Percentiles rank a stretch among this genome's conserved stretches.
Conservation (phyloP, 2,329 filamentous ascomycete genomes). For the Epichloe baconii region DNA sequence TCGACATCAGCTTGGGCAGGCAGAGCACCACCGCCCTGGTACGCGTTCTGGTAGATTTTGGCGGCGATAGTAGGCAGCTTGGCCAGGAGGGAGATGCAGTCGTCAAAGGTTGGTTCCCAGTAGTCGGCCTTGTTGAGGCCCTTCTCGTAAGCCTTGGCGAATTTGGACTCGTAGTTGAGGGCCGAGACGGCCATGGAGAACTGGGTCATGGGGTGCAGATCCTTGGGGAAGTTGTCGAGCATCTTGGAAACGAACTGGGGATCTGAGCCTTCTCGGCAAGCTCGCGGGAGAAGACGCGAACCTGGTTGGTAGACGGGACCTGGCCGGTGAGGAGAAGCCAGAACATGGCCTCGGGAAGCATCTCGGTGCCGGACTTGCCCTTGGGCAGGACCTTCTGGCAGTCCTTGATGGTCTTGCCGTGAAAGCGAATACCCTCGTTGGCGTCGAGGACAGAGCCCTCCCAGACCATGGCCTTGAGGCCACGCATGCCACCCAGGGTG, state of each 20-base stretch:
- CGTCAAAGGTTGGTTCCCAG: constrained; percentile 97
- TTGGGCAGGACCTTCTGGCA: constrained; percentile 91
- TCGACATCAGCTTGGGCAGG: constrained; percentile 64
- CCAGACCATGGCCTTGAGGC: constrained; percentile 97
- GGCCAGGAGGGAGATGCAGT: constrained; percentile 82
- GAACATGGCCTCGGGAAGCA: constrained; percentile 99
- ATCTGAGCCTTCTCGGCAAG: constrained; percentile 76
- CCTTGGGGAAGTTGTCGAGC: constrained; percentile 77
- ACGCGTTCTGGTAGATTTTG: constrained; percentile 91
- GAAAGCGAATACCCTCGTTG: constrained; percentile 95
- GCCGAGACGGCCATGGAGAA: constrained; percentile 90
- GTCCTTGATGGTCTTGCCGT: constrained; percentile 95
- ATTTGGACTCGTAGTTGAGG: constrained; percentile 88
- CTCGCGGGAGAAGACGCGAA: constrained; percentile 71
- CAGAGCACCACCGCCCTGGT: constrained; percentile 60
- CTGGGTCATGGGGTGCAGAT: constrained; percentile 97
- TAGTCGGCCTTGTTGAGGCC: constrained; percentile 93
- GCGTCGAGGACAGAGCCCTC: constrained; percentile 94
- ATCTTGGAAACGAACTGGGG: constrained; percentile 70
- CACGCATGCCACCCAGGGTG: constrained; percentile 91
- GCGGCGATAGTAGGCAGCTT: constrained; percentile 95
- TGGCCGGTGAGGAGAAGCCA: constrained; percentile 93
- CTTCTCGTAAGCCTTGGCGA: constrained; percentile 83
- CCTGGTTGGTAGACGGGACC: constrained; percentile 71
- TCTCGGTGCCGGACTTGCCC: constrained; percentile 82